Percentiles rank a stretch among this genome's conserved stretches.
These are phyloP conservation scores for Mariannaea sp. DNA, from an alignment of 2,329 filamentous ascomycete species.

Conservation along the genomic window DNA sequence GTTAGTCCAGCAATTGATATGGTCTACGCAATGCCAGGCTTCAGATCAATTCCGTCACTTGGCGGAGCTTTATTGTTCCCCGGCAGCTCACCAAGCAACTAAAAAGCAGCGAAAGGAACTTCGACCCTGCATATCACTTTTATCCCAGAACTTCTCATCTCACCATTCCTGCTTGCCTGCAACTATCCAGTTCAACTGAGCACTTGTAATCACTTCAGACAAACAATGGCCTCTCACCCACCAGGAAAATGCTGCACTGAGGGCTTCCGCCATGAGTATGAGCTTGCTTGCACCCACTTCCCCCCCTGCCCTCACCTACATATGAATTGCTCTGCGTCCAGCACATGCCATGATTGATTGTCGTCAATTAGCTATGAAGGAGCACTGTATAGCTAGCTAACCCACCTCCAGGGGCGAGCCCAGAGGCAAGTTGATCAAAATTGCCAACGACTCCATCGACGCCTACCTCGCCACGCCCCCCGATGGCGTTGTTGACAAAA, in stretches of 20 bases:
- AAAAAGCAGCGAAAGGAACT: not conserved
- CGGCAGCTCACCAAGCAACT: conserved; percentile 17
- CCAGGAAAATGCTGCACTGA: conserved; percentile 58
- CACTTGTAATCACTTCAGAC: not conserved
- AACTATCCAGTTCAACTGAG: not conserved
- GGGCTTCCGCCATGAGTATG: conserved; percentile 60
- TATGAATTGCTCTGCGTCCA: not conserved
- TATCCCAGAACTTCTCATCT: not conserved
- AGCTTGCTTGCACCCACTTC: conserved; percentile 17
- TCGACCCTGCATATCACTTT: not conserved
- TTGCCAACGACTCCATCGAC: conserved; percentile 48
- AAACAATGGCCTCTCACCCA: conserved; percentile 57
- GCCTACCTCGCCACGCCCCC: conserved; percentile 57
- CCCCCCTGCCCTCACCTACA: not conserved
- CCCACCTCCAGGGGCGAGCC: conserved; percentile 51
- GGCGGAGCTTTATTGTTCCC: conserved; percentile 14
- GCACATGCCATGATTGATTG: not conserved
- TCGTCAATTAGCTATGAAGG: not conserved
- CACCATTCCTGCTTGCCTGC: not conserved
- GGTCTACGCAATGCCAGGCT: no score
- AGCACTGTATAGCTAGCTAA: no score
- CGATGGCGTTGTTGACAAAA: conserved; percentile 32
- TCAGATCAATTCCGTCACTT: conserved; percentile 29
- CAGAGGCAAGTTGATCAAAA: conserved; percentile 51
- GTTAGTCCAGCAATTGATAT: no score